Conservation (phyloP, 306 rosid species). For the Lathyrus oleraceus region DNA sequence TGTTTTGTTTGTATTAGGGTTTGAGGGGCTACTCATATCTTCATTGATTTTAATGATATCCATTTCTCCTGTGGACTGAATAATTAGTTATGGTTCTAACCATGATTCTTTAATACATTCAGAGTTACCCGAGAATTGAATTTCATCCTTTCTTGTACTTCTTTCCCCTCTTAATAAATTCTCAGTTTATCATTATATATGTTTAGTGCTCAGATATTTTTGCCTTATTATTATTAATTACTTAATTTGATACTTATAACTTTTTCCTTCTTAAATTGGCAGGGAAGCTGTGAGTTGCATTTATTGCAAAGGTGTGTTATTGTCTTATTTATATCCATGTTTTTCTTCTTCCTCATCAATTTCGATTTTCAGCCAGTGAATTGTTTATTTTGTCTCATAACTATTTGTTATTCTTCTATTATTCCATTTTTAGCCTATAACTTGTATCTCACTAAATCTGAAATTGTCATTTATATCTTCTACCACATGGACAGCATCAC, state of each 20-base stretch:
- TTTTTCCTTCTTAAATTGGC: slow-evolving; percentile 38
- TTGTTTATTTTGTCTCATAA: slow-evolving; percentile 31
- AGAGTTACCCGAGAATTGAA: slow-evolving; percentile 13
- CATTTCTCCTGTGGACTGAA: slow-evolving; percentile 7
- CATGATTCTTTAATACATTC: slow-evolving; percentile 3
- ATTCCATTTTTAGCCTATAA: slow-evolving; percentile 9
- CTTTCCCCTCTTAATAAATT: slow-evolving; percentile 6
- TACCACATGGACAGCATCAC: slow-evolving; percentile 10
- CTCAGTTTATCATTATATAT: neutral
- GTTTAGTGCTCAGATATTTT: slow-evolving; percentile 15
- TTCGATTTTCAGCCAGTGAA: slow-evolving; percentile 11
- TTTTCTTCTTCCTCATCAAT: slow-evolving; percentile 16
- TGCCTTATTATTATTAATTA: slow-evolving; percentile 23
- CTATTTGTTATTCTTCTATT: slow-evolving; percentile 1
- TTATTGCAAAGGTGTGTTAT: slow-evolving; percentile 66
- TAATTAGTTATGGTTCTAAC: neutral
- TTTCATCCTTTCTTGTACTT: neutral
- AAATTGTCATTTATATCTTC: slow-evolving; percentile 14
- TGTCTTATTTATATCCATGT: slow-evolving; percentile 26
- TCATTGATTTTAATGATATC: neutral
- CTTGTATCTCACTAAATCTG: slow-evolving; percentile 20
- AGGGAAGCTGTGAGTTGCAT: slow-evolving; percentile 91
- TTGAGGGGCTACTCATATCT: slow-evolving; percentile 3
- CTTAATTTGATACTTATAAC: slow-evolving; percentile 21
- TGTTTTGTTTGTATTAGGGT: slow-evolving; percentile 3